phyloP scores from a whole-genome alignment of 2,329 filamentous ascomycete species.

The Fulvia fulva region DNA sequence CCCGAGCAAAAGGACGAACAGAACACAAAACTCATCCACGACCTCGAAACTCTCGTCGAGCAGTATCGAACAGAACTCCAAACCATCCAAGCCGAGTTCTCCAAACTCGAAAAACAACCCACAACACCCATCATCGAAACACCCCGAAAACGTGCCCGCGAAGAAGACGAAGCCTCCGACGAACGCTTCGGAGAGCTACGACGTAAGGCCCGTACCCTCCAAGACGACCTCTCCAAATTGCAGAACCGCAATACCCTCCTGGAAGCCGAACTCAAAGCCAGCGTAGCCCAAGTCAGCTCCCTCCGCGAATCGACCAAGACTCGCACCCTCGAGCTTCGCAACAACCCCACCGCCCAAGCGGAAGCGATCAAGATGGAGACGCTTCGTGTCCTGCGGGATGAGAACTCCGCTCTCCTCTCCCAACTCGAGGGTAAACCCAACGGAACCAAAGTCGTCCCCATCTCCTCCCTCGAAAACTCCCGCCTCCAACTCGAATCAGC shows the following conservation, averaged over 20 bases:
- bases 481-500: constrained; percentile 68
- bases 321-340: constrained; percentile 77
- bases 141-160: constrained; percentile 37
- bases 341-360: constrained; percentile 85
- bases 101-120: constrained; percentile 52
- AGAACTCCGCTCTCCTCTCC: constrained; percentile 71
- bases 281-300: constrained; percentile 66
- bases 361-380: constrained; percentile 82
- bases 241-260: constrained; percentile 69
- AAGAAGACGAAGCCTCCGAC: constrained; percentile 52
- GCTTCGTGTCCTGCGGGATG: constrained; percentile 69
- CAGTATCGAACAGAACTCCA: constrained; percentile 80
- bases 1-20: constrained; percentile 72
- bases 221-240: constrained; percentile 68
- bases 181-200: constrained; percentile 76
- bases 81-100: constrained; percentile 68
- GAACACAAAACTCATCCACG: constrained; percentile 68
- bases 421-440: constrained; percentile 54
- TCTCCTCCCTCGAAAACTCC: constrained; percentile 69
- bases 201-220: constrained; percentile 83
- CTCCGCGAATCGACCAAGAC: constrained; percentile 67
- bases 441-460: constrained; percentile 65
- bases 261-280: constrained; percentile 70
- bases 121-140: constrained; percentile 64
- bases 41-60: constrained; percentile 82